Evolutionary conservation across 2,329 filamentous ascomycete genomes (phyloP).

Genomic region (Aspergillus tamarii): DNA sequence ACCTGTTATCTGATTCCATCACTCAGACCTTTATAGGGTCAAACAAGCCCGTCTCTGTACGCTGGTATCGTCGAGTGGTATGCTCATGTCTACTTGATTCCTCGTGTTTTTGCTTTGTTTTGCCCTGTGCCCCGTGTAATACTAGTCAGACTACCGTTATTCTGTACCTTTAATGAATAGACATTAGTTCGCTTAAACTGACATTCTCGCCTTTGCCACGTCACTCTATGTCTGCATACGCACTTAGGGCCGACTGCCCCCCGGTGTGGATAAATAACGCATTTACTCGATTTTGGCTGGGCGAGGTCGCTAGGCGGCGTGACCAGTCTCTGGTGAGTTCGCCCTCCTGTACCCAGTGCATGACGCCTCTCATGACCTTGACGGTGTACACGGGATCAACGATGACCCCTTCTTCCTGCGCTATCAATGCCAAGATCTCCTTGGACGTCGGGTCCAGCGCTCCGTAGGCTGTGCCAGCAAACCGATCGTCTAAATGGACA

Average conservation of each 20-base stretch:
- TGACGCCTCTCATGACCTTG: conserved; percentile 36
- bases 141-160: conserved; percentile 31
- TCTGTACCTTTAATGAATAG: conserved; percentile 24
- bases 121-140: conserved; percentile 27
- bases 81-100: conserved; percentile 1
- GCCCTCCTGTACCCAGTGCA: conserved; percentile 28
- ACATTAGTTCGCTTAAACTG: conserved; percentile 1
- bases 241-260: conserved; percentile 38
- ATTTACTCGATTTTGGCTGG: conserved; percentile 27
- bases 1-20: neutral
- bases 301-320: neutral
- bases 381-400: conserved; percentile 42
- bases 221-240: conserved; percentile 30
- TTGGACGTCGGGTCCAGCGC: conserved; percentile 32
- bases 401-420: conserved; percentile 32
- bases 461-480: conserved; percentile 37
- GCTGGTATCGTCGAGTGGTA: neutral
- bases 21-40: neutral
- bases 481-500: conserved; percentile 36
- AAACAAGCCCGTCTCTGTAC: neutral
- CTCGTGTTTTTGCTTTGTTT: conserved; percentile 24
- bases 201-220: conserved; percentile 12
- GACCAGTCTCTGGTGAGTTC: conserved; percentile 23
- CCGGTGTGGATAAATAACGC: conserved; percentile 43
- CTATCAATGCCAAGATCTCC: conserved; percentile 27